Evolutionary conservation across 306 rosid genomes (phyloP), one percentile per base, ranked within the genome.

Genomic region (Cercis canadensis): DNA sequence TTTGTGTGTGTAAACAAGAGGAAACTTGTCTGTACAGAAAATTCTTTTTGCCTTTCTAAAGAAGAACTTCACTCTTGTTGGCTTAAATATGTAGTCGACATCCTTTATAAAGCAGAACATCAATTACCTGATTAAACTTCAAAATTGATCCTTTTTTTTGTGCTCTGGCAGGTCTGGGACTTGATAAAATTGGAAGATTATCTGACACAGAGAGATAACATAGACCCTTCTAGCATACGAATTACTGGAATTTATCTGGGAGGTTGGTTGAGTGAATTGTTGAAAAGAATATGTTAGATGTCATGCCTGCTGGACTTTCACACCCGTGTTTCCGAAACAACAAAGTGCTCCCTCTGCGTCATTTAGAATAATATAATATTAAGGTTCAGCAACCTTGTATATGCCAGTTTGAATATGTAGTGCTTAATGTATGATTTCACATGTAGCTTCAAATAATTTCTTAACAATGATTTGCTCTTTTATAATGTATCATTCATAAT

Each of bases 191-290:
- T 94, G 85, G 96, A 96, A 61, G 96, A 94, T 80, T 89, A 87
- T 79, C 83, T 94, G 66, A 82, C 81, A 19, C 60, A 75, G 15
- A 87, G 99, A 82, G 84, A 89, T 83, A 96, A 94, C 59, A 63
- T 91, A 71, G 96, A 91, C 69, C 82, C 89, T 65, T 40, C 82
- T 54, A 84, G 92, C 61, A 79, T 94, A 78, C 96, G 98, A 83
- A 89, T 94, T 75, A 87, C 96, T 3, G 97, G 97, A 47, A 83
- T 87, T 87, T 94, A 96, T 36, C 97, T 94, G 62, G 96, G 99
- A 91, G 99, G 99, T 89, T 78, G 59, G 96, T 80, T 60, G 65
- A 63, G 44, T 50, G 79, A 70, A 62, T n/a, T n/a, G 45, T 37
- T 81, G 71, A 37, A 59, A 36, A 39, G 70, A 69, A 50, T 45